A percentile compares a stretch with the other conserved stretches of the same genome.
These are phyloP conservation scores for Pinus taeda DNA, from an alignment of 75 land plant species.

Conservation along the genomic window DNA sequence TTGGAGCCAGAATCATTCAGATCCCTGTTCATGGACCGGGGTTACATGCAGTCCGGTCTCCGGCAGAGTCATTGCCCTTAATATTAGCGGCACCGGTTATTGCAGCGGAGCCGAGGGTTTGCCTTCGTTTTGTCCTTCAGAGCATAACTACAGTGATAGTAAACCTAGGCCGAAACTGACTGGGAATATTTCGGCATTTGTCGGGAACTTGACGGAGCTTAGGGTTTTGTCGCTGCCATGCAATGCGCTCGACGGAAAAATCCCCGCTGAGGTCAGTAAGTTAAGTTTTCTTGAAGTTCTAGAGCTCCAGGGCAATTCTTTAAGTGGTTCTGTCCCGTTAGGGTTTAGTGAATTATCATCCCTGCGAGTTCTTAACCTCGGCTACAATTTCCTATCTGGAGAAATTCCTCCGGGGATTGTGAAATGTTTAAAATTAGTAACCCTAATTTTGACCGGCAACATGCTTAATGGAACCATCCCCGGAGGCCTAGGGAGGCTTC, in stretches of 20 bases:
- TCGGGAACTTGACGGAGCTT: constrained; percentile 42
- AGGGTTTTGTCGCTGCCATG: constrained; percentile 25
- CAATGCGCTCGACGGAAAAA: constrained; percentile 37
- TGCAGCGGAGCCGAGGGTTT: background rate
- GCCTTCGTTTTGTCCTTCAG: background rate
- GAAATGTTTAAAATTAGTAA: constrained; percentile 8
- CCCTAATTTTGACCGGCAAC: constrained; percentile 12
- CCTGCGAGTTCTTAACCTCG: constrained; percentile 34
- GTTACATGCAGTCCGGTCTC: constrained; percentile 31
- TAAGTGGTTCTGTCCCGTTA: constrained; percentile 41
- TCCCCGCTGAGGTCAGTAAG: constrained; percentile 30
- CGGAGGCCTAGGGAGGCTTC: constrained; percentile 11
- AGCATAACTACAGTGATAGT: background rate
- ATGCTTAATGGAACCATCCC: constrained; percentile 23
- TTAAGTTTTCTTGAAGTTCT: constrained; percentile 29
- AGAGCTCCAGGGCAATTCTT: constrained; percentile 48
- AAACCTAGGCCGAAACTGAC: background rate
- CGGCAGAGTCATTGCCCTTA: constrained; percentile 28
- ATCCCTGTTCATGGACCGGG: constrained; percentile 59
- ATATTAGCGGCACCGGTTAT: constrained; percentile 14
- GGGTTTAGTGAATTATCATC: constrained; percentile 20
- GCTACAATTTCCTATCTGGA: constrained; percentile 35
- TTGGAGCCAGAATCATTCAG: constrained; percentile 25
- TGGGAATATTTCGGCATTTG: constrained; percentile 26
- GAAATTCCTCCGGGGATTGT: constrained; percentile 20